These are phyloP conservation scores for Colletotrichum horii DNA, from an alignment of 2,329 filamentous ascomycete species.

Conservation along the genomic window DNA sequence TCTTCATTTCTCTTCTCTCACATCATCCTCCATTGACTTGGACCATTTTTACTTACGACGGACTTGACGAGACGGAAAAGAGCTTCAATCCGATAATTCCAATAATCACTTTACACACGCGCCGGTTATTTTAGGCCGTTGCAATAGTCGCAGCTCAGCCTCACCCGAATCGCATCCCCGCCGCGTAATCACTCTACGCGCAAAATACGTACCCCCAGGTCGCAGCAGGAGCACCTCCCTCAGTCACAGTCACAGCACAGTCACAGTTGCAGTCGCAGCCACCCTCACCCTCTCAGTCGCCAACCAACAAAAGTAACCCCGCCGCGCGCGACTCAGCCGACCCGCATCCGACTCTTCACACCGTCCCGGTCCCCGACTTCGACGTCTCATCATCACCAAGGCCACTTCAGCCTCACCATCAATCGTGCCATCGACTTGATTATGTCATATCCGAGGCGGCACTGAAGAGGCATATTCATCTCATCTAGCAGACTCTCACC, in stretches of 20 bases:
- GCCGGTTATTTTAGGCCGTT: not conserved
- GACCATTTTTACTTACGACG: not conserved
- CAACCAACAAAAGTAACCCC: not conserved
- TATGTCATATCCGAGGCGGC: not conserved
- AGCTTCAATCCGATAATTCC: not conserved
- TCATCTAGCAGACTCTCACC: not conserved
- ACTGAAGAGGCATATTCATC: not conserved
- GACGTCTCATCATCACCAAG: not conserved
- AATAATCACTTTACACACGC: not conserved
- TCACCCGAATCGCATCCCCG: not conserved
- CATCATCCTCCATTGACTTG: not conserved
- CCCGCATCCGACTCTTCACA: not conserved
- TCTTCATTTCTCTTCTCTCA: not conserved
- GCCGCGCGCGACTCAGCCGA: not conserved
- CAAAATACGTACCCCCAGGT: not conserved
- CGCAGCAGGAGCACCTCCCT: not conserved
- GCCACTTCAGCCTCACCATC: not conserved
- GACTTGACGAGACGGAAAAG: not conserved
- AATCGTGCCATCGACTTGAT: not conserved
- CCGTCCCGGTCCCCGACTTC: not conserved
- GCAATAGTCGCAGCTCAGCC: not conserved
- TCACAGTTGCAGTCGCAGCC: not conserved
- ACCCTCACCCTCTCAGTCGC: not conserved
- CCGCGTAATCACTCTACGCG: slow-evolving; percentile 3
- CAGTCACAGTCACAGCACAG: not conserved